A percentile compares a stretch with the other conserved stretches of the same genome.
Conservation (phyloP, 768 basidiomycete genomes). For the Rubroboletus satanas region DNA sequence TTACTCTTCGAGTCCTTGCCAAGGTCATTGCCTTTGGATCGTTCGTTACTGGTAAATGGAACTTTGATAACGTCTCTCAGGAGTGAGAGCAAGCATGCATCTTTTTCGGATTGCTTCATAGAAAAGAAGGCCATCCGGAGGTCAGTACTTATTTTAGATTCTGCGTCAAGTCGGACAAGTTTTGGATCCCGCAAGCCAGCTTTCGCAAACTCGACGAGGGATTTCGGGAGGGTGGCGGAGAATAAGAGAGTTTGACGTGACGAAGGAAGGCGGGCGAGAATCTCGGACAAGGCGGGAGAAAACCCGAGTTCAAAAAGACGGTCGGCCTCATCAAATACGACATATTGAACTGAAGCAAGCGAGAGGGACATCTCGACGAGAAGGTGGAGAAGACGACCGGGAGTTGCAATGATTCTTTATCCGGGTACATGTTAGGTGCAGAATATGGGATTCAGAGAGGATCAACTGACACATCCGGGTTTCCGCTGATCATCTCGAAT, state of each 20-base stretch:
- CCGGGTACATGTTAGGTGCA: conserved; percentile 11
- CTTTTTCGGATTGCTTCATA: conserved; percentile 90
- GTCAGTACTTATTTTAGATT: conserved; percentile 92
- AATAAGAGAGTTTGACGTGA: conserved; percentile 91
- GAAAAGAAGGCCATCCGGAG: conserved; percentile 93
- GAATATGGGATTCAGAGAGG: conserved; percentile 2
- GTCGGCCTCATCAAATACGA: conserved; percentile 98
- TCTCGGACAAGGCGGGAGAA: conserved; percentile 86
- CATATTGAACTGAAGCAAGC: conserved; percentile 79
- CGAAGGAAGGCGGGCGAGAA: conserved; percentile 81
- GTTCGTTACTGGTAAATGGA: conserved; percentile 47
- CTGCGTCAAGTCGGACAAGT: conserved; percentile 92
- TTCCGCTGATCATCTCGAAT: conserved; percentile 90
- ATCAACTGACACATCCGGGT: conserved; percentile 85
- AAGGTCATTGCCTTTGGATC: conserved; percentile 21
- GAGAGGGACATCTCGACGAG: conserved; percentile 96
- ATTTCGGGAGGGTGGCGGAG: conserved; percentile 93
- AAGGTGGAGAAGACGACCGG: conserved; percentile 94
- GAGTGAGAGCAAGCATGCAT: conserved; percentile 80
- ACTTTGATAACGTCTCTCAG: conserved; percentile 86
- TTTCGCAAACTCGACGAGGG: conserved; percentile 97
- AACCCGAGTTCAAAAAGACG: conserved; percentile 99
- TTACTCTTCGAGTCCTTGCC: conserved; percentile 44
- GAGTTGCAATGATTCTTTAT: conserved; percentile 90
- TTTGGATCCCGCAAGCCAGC: conserved; percentile 92